phyloP scores from a whole-genome alignment of 495 filamentous ascomycete genomes.

The Xylaria intraflava region DNA sequence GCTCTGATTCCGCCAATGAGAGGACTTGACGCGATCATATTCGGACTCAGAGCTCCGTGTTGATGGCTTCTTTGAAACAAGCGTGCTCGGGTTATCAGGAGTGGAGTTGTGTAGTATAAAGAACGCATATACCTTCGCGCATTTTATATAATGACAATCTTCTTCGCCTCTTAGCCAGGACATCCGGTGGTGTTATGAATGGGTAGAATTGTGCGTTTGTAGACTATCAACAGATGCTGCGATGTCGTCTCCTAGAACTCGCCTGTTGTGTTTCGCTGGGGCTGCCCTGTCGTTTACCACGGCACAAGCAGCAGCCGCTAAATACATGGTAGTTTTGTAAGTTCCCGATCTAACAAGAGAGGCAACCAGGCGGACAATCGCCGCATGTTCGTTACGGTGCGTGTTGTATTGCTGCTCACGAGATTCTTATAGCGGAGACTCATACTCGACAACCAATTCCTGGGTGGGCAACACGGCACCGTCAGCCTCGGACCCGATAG shows the following conservation, averaged over 20 bases:
- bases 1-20: slow-evolving; percentile 6
- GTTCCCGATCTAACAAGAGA: background rate
- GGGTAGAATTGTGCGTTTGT: background rate
- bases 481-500: slow-evolving; percentile 50
- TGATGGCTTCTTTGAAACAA: background rate
- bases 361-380: no score
- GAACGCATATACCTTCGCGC: background rate
- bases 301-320: slow-evolving; percentile 3
- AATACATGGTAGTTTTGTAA: slow-evolving; percentile 33
- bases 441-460: slow-evolving; percentile 50
- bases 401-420: no score
- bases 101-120: background rate
- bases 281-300: background rate
- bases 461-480: slow-evolving; percentile 44
- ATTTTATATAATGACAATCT: background rate
- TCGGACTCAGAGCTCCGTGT: background rate
- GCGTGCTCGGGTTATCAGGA: background rate
- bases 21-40: background rate
- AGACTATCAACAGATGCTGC: background rate
- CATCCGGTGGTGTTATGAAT: background rate
- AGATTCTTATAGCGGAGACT: slow-evolving; percentile 35
- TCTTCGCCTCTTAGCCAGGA: background rate
- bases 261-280: background rate
- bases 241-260: background rate
- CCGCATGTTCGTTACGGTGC: no score